A percentile compares a stretch with the other conserved stretches of the same genome.
phyloP scores from a whole-genome alignment of 768 basidiomycete genomes.

The Russula dissimulans region DNA sequence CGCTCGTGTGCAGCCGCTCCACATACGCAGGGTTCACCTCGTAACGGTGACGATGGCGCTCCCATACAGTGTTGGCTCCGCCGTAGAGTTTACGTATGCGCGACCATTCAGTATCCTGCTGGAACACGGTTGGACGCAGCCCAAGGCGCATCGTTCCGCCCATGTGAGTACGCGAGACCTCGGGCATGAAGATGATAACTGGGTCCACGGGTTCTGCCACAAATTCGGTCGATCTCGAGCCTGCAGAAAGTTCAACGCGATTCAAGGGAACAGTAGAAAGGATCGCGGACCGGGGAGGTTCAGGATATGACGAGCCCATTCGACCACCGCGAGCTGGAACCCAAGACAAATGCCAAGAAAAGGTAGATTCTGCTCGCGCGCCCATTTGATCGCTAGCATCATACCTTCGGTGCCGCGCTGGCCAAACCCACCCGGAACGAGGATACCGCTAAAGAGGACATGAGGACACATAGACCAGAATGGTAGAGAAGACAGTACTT shows the following conservation, averaged over 20 bases:
- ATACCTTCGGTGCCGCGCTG: conserved; percentile 91
- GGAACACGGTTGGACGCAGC: conserved; percentile 90
- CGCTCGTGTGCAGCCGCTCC: conserved; percentile 55
- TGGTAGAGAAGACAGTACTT: conserved; percentile 40
- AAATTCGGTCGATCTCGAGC: conserved; percentile 84
- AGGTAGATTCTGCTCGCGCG: conserved; percentile 87
- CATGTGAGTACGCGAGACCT: conserved; percentile 95
- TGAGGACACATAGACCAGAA: conserved; percentile 6
- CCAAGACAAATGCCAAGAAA: conserved; percentile 97
- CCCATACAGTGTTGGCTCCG: conserved; percentile 77
- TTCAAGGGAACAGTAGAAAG: not conserved
- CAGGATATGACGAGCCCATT: conserved; percentile 85
- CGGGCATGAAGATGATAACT: conserved; percentile 95
- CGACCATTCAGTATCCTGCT: conserved; percentile 63
- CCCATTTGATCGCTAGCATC: conserved; percentile 97
- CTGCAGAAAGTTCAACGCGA: conserved; percentile 31
- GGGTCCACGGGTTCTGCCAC: conserved; percentile 50
- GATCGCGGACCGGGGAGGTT: conserved; percentile 47
- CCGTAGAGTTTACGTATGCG: conserved; percentile 76
- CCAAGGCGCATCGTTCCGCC: conserved; percentile 99
- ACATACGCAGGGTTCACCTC: conserved; percentile 93
- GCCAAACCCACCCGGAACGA: conserved; percentile 96
- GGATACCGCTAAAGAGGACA: conserved; percentile 61
- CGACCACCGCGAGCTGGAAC: conserved; percentile 93
- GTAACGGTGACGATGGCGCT: conserved; percentile 91